Conservation (phyloP, 345 rosid species). For the Camelina neglecta region DNA sequence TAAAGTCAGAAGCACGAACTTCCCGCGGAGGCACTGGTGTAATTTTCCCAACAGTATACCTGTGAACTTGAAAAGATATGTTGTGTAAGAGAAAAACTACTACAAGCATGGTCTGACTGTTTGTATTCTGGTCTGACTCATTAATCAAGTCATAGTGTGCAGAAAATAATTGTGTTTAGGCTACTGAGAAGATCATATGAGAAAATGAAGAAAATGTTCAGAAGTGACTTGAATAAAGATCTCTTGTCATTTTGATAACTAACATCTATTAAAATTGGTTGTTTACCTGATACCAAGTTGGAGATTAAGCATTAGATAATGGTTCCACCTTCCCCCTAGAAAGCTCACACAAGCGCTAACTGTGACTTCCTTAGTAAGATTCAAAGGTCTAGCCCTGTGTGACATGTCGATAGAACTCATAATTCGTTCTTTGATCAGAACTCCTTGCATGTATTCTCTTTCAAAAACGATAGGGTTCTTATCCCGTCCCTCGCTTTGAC, state of each 20-base stretch:
- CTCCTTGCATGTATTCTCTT: conserved; percentile 94
- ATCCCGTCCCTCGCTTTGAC: conserved; percentile 44
- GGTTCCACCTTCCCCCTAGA: conserved; percentile 60
- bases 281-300: conserved; percentile 96
- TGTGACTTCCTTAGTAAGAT: conserved; percentile 54
- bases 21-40: conserved; percentile 93
- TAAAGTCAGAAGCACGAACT: conserved; percentile 88
- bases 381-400: conserved; percentile 52
- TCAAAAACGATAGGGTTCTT: conserved; percentile 62
- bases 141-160: background rate
- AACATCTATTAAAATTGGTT: conserved; percentile 7
- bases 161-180: background rate
- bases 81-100: conserved; percentile 22
- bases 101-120: conserved; percentile 10
- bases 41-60: conserved; percentile 97
- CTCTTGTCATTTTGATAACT: background rate
- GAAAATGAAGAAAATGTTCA: conserved; percentile 2
- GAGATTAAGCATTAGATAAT: conserved; percentile 82
- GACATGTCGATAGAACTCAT: conserved; percentile 50
- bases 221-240: conserved; percentile 6
- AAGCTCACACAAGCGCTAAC: conserved; percentile 54
- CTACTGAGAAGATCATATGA: conserved; percentile 15
- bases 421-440: conserved; percentile 69
- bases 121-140: conserved; percentile 24
- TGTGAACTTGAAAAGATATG: conserved; percentile 56